Evolutionary conservation across 2,329 filamentous ascomycete species (phyloP).

Genomic region (Trichoderma gracile): DNA sequence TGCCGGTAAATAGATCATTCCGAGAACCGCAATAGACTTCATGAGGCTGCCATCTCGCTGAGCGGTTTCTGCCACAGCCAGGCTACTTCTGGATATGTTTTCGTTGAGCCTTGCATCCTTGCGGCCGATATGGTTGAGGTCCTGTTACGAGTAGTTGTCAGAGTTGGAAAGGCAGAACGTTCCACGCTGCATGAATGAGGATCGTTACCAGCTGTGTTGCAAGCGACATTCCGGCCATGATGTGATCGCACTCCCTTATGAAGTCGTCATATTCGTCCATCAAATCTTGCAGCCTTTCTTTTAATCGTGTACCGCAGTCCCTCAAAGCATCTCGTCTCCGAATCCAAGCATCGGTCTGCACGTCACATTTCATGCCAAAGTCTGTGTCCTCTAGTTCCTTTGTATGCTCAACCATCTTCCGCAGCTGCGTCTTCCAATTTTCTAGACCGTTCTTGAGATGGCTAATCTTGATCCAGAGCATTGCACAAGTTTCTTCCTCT

Average conservation of each 20-base stretch:
- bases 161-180: no score
- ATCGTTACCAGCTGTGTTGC: slow-evolving; percentile 28
- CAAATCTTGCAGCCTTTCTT: slow-evolving; percentile 26
- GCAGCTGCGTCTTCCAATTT: slow-evolving; percentile 30
- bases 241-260: slow-evolving; percentile 26
- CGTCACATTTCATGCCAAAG: background rate
- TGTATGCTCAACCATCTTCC: slow-evolving; percentile 30
- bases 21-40: slow-evolving; percentile 29
- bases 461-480: slow-evolving; percentile 30
- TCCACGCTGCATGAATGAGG: no score
- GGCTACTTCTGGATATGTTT: background rate
- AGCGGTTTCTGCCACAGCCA: slow-evolving; percentile 26
- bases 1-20: slow-evolving; percentile 34
- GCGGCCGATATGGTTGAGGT: slow-evolving; percentile 8
- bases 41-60: slow-evolving; percentile 28
- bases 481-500: background rate
- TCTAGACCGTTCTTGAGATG: slow-evolving; percentile 28
- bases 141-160: background rate
- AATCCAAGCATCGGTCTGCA: background rate
- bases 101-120: slow-evolving; percentile 27
- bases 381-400: slow-evolving; percentile 20
- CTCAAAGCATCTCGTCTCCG: background rate
- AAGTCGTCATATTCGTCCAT: slow-evolving; percentile 29
- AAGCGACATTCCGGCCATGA: slow-evolving; percentile 28
- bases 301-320: slow-evolving; percentile 6